Evolutionary conservation across 2,329 filamentous ascomycete genomes (phyloP).

Genomic region (Colletotrichum filicis): DNA sequence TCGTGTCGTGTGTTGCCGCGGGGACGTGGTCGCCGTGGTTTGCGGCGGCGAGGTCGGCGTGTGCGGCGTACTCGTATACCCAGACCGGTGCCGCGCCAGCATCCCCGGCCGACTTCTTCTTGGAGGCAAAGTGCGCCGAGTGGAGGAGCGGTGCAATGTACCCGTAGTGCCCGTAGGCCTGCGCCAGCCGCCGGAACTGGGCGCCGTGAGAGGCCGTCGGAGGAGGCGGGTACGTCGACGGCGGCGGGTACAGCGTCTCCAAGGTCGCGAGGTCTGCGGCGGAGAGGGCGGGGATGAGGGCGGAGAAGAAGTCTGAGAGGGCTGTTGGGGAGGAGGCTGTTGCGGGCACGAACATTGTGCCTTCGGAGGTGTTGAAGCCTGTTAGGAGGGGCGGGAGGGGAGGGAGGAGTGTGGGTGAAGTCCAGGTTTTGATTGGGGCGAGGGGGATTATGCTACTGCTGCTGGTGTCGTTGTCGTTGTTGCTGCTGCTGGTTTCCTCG

Average conservation of each 20-base stretch:
- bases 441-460: slow-evolving; percentile 59
- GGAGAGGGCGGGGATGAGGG: slow-evolving; percentile 68
- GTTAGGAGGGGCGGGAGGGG: slow-evolving; percentile 69
- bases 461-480: slow-evolving; percentile 41
- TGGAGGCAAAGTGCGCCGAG: slow-evolving; percentile 59
- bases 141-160: slow-evolving; percentile 74
- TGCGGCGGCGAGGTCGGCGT: slow-evolving; percentile 50
- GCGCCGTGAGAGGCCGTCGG: slow-evolving; percentile 50
- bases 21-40: slow-evolving; percentile 60
- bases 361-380: slow-evolving; percentile 78
- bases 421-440: slow-evolving; percentile 70
- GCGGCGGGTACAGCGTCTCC: slow-evolving; percentile 68
- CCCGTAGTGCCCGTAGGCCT: slow-evolving; percentile 72
- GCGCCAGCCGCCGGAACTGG: slow-evolving; percentile 68
- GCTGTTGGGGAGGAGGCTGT: slow-evolving; percentile 52
- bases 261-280: slow-evolving; percentile 63
- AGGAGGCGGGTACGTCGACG: slow-evolving; percentile 38
- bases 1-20: slow-evolving; percentile 56
- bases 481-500: slow-evolving; percentile 60
- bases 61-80: slow-evolving; percentile 70
- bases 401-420: slow-evolving; percentile 60
- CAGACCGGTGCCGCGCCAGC: slow-evolving; percentile 50
- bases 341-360: slow-evolving; percentile 70
- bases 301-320: slow-evolving; percentile 66
- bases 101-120: slow-evolving; percentile 3